Conservation (phyloP, 2,329 filamentous ascomycete genomes). For the Magnaporthales sp. region DNA sequence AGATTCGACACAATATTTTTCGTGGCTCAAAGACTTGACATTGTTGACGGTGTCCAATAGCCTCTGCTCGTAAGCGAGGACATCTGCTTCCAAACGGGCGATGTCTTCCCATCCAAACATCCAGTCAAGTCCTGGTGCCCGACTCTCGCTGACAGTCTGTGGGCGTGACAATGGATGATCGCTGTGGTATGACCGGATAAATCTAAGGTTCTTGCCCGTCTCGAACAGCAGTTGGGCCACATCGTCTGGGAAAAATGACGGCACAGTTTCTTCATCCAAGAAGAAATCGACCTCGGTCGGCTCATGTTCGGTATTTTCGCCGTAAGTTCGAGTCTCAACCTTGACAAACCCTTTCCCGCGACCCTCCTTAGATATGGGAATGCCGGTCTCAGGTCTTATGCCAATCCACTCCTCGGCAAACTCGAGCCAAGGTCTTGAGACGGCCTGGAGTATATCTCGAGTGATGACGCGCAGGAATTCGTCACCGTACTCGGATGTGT, state of each 20-base stretch:
- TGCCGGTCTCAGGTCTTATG: constrained; percentile 47
- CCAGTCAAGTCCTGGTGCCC: constrained; percentile 56
- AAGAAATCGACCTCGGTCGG: constrained; percentile 50
- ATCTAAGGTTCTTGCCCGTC: constrained; percentile 65
- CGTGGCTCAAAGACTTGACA: constrained; percentile 6
- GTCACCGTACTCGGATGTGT: constrained; percentile 55
- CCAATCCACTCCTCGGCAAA: constrained; percentile 67
- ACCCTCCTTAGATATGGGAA: constrained; percentile 41
- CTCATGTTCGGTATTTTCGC: constrained; percentile 52
- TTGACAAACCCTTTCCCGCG: constrained; percentile 51
- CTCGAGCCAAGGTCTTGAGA: constrained; percentile 24
- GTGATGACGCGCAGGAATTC: constrained; percentile 54
- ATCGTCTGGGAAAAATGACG: constrained; percentile 62
- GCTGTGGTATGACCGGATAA: constrained; percentile 62
- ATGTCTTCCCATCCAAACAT: constrained; percentile 66
- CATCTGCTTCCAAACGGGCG: constrained; percentile 51
- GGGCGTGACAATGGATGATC: constrained; percentile 56
- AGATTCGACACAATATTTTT: not conserved
- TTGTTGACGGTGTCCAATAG: constrained; percentile 23
- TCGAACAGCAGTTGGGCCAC: constrained; percentile 69
- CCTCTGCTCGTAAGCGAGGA: constrained; percentile 40
- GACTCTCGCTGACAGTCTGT: constrained; percentile 33
- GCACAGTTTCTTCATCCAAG: constrained; percentile 57
- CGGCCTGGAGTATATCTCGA: constrained; percentile 49
- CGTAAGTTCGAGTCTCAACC: constrained; percentile 42